Base-by-base conservation (phyloP, 1,284 basidiomycete genomes). In the Lentinula novae-zelandiae region DNA sequence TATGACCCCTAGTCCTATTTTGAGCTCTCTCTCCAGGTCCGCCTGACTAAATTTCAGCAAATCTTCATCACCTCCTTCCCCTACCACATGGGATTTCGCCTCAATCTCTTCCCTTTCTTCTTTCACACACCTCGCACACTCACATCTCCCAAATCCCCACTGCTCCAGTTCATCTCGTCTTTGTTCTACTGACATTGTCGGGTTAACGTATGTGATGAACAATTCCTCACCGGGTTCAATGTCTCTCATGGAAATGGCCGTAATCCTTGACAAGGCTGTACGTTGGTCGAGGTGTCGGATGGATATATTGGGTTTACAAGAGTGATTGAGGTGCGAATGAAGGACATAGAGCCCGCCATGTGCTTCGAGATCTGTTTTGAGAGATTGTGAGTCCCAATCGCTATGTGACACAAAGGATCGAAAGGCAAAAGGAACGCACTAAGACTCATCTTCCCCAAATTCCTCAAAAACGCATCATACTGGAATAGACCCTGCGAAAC, bases 261-360 rank as follows among this genome's bases (percentile, higher is more conserved):
- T 86, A 66, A 93, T 87, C 49, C 88, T 84, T 27, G 85, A 82
- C 63, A 86, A 82, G 13, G 83, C 79, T 22, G 79, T 81, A 60
- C 85, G 83, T 65, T 83, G 82, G 71, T 90, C 80, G 62, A 85
- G 73, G 69, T 88, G 93, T 17, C 83, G 84, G 22, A 91, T 85
- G 40, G 88, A 87, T 50, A 90, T 67, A 70, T 93, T 95, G 0
- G 94, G 92, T 3, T 75, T 71, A 73, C 93, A 96, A 13, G 82
- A 82, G 71, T 96, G 94, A 73, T 96, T 96, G 44, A 96, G 72
- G 69, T 95, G 92, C 1, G 92, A 90, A 72, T 96, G 93, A 8
- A 96, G 81, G 6, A 83, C 81, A 73, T 95, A 96, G 9, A 96
- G 76, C 1, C 93, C 94, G 4, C 94, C 94, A 63, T 93, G 92